These are phyloP conservation scores for Xanthoconium purpureum DNA, from an alignment of 768 basidiomycete genomes.

Conservation along the genomic window DNA sequence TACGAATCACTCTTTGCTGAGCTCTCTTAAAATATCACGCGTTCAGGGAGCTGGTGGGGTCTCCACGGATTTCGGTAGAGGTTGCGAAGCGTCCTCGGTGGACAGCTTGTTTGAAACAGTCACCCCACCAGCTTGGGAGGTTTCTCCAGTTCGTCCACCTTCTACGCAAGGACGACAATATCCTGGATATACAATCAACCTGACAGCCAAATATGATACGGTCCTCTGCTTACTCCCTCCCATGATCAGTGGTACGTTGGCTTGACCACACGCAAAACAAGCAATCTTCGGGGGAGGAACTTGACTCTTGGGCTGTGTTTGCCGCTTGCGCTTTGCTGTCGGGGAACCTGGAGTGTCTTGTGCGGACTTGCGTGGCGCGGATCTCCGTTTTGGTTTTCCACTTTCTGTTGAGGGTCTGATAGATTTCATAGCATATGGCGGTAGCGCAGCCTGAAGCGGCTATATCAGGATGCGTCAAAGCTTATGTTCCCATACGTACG, in stretches of 20 bases:
- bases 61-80: neutral
- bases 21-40: neutral
- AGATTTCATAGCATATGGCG: constrained; percentile 51
- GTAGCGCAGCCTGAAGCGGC: constrained; percentile 39
- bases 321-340: constrained; percentile 42
- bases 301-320: constrained; percentile 33
- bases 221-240: constrained; percentile 59
- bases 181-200: constrained; percentile 36
- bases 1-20: neutral
- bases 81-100: constrained; percentile 1
- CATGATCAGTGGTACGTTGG: constrained; percentile 71
- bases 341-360: constrained; percentile 20
- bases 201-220: neutral
- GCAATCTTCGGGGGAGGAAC: constrained; percentile 43
- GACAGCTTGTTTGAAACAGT: neutral
- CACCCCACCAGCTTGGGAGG: constrained; percentile 20
- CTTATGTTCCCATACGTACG: constrained; percentile 35
- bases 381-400: constrained; percentile 35
- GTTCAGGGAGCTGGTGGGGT: neutral
- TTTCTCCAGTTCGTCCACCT: constrained; percentile 41
- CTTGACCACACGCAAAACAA: constrained; percentile 60
- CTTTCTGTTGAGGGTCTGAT: constrained; percentile 51
- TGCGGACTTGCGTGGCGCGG: constrained; percentile 31
- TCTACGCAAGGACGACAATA: constrained; percentile 70
- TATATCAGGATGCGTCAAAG: neutral